phyloP scores from a whole-genome alignment of 2,329 filamentous ascomycete genomes.

The Ceratocystis smalleyi region DNA sequence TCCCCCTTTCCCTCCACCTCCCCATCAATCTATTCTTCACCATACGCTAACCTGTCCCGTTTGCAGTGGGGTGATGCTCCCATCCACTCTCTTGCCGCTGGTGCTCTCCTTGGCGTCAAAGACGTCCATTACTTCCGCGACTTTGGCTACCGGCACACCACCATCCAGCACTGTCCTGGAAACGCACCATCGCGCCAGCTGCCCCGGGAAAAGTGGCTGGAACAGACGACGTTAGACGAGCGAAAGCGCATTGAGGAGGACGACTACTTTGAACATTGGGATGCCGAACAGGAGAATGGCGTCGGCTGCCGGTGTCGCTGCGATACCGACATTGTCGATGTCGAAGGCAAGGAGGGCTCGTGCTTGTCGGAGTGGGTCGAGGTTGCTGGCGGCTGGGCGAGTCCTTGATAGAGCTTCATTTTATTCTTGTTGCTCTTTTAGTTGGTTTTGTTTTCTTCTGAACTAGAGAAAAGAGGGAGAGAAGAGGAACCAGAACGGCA shows the following conservation, averaged over 20 bases:
- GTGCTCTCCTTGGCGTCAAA: constrained; percentile 60
- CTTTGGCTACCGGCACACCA: constrained; percentile 95
- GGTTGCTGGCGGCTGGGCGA: constrained; percentile 82
- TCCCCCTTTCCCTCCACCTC: neutral
- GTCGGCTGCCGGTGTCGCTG: constrained; percentile 93
- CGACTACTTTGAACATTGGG: constrained; percentile 84
- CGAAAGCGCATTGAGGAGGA: constrained; percentile 82
- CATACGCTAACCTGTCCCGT: constrained; percentile 20
- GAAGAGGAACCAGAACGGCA: neutral
- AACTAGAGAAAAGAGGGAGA: constrained; percentile 11
- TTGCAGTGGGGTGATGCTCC: constrained; percentile 94
- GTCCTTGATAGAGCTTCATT: constrained; percentile 18
- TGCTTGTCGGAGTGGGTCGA: constrained; percentile 95
- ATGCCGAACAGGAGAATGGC: constrained; percentile 82
- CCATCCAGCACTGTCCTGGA: constrained; percentile 93
- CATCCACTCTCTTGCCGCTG: constrained; percentile 91
- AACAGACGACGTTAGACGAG: constrained; percentile 65
- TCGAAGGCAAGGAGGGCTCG: constrained; percentile 93
- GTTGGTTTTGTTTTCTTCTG: constrained; percentile 6
- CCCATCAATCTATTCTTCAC: constrained; percentile 4
- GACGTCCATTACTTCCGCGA: constrained; percentile 99
- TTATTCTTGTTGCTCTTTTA: constrained; percentile 6
- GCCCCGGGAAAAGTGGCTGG: constrained; percentile 61
- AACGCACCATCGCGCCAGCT: constrained; percentile 85
- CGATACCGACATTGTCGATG: constrained; percentile 92